Percentiles rank a stretch among this genome's conserved stretches.
These are phyloP conservation scores for Ophiostoma australiae DNA, from an alignment of 2,329 filamentous ascomycete species.

Conservation along the genomic window DNA sequence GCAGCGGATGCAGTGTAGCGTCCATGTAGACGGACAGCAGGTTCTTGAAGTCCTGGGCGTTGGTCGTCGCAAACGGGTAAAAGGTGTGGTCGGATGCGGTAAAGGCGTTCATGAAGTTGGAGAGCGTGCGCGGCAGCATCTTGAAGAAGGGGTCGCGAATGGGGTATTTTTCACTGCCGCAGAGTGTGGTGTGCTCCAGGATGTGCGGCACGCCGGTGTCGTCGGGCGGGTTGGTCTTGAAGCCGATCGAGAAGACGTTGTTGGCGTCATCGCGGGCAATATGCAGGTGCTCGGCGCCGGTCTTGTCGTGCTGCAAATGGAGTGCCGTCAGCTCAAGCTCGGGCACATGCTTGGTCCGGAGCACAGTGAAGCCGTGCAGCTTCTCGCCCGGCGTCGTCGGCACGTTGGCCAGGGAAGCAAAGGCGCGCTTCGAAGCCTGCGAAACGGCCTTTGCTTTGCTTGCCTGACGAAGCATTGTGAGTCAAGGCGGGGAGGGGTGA, in stretches of 20 bases:
- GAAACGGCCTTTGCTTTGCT: constrained; percentile 19
- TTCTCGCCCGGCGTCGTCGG: constrained; percentile 71
- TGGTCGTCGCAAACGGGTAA: constrained; percentile 97
- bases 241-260: constrained; percentile 98
- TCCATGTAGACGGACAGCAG: constrained; percentile 95
- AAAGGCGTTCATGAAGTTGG: constrained; percentile 99
- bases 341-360: constrained; percentile 84
- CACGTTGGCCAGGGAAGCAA: constrained; percentile 53
- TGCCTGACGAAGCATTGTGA: constrained; percentile 22
- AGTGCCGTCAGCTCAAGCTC: constrained; percentile 90
- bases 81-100: constrained; percentile 95
- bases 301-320: constrained; percentile 89
- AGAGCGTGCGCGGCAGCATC: constrained; percentile 96
- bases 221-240: constrained; percentile 97
- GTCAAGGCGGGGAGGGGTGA: neutral
- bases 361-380: constrained; percentile 87
- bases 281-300: constrained; percentile 91
- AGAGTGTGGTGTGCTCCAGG: constrained; percentile 93
- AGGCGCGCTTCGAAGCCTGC: constrained; percentile 18
- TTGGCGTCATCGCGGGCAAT: constrained; percentile 93
- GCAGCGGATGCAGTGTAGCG: constrained; percentile 80
- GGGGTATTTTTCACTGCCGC: constrained; percentile 95
- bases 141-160: constrained; percentile 99
- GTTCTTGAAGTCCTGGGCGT: constrained; percentile 90
- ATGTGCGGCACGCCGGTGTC: constrained; percentile 96